Evolutionary conservation across 306 rosid genomes (phyloP).

Genomic region (Alnus glutinosa): DNA sequence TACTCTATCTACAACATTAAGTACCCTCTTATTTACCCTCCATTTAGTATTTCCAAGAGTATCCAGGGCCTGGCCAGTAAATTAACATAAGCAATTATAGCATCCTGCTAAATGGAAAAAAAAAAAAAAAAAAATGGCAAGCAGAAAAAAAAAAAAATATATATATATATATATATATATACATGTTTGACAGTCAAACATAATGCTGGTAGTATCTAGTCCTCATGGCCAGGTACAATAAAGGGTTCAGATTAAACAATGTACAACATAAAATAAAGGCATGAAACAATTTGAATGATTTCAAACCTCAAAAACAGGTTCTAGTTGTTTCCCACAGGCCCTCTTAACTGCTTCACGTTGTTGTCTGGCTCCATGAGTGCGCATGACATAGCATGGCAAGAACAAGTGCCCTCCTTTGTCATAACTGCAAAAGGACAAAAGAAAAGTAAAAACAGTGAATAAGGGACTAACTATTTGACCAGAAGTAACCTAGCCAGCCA

Average conservation of each 20-base stretch:
- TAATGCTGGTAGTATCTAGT: neutral
- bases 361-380: constrained; percentile 86
- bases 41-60: constrained; percentile 87
- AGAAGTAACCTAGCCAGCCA: constrained; percentile 12
- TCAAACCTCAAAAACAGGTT: constrained; percentile 72
- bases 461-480: constrained; percentile 11
- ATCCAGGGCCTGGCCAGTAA: constrained; percentile 68
- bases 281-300: constrained; percentile 14
- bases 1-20: constrained; percentile 75
- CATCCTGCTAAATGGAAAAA: constrained; percentile 8
- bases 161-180: constrained; percentile 5
- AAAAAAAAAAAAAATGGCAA: constrained; percentile 8
- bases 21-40: constrained; percentile 80
- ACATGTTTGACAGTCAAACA: neutral
- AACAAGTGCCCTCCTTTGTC: constrained; percentile 91
- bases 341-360: constrained; percentile 90
- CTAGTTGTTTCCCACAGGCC: constrained; percentile 65
- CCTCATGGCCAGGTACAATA: constrained; percentile 19
- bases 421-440: constrained; percentile 56
- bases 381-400: constrained; percentile 89
- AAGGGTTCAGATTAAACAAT: constrained; percentile 23
- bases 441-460: constrained; percentile 19
- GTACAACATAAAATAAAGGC: neutral
- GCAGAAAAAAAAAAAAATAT: neutral
- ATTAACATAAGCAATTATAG: constrained; percentile 10